Conservation (phyloP, 805 yeast genomes). For the Metschnikowia santaceciliae region DNA sequence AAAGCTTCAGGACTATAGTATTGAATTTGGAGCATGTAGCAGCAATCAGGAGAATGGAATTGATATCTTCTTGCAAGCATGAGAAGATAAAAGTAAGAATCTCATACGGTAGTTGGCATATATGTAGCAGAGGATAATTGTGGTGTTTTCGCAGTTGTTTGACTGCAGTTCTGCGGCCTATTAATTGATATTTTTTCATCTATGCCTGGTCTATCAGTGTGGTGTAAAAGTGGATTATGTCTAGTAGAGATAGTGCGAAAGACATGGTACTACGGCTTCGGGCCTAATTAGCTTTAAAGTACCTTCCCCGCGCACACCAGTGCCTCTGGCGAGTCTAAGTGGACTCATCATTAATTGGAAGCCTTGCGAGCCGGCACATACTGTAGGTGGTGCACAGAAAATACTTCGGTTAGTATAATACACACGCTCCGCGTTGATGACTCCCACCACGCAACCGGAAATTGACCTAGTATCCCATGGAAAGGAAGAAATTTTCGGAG, state of each 20-base stretch:
- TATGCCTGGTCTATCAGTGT: neutral
- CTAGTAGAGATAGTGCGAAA: neutral
- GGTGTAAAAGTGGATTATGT: neutral
- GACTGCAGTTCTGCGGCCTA: conserved; percentile 32
- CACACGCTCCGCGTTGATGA: neutral
- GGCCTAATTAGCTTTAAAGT: neutral
- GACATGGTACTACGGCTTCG: neutral
- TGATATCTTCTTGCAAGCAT: conserved; percentile 19
- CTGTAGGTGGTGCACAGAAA: neutral
- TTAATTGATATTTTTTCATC: conserved; percentile 41
- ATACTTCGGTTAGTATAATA: neutral
- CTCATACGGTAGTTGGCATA: conserved; percentile 44
- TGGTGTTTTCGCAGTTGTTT: conserved; percentile 6
- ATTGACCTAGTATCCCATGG: neutral
- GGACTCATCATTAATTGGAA: neutral
- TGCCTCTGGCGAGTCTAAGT: neutral
- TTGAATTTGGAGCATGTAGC: conserved; percentile 36
- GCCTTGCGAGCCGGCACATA: neutral
- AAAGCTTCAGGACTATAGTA: conserved; percentile 32
- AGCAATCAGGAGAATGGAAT: conserved; percentile 19
- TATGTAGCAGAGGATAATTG: conserved; percentile 27
- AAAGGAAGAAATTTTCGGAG: no score
- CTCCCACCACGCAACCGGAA: neutral
- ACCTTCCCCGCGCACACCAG: neutral
- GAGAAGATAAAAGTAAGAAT: conserved; percentile 33